Conservation (phyloP, 176 grass and related monocot species). For the Carex pumila region DNA sequence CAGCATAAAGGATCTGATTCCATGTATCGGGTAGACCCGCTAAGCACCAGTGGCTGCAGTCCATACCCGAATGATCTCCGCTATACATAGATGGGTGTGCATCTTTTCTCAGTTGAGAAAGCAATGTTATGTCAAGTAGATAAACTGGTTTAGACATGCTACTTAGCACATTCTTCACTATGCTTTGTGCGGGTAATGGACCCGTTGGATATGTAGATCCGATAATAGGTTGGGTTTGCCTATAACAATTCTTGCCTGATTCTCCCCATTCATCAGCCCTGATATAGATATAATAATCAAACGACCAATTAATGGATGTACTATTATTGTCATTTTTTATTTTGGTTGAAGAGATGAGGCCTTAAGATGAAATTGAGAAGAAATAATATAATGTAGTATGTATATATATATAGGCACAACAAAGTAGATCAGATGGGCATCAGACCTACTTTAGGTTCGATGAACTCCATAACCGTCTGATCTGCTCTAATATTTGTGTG, state of each 20-base stretch:
- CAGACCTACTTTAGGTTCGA: no score
- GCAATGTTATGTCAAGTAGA: slow-evolving; percentile 82
- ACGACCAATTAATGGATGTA: not conserved
- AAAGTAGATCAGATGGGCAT: no score
- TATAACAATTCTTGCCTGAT: slow-evolving; percentile 34
- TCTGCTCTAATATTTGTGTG: no score
- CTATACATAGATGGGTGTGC: slow-evolving; percentile 78
- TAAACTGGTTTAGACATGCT: slow-evolving; percentile 67
- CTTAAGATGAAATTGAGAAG: not conserved
- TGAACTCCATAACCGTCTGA: no score
- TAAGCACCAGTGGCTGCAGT: slow-evolving; percentile 99
- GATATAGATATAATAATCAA: not conserved
- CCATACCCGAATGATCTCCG: slow-evolving; percentile 62
- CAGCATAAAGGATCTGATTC: slow-evolving; percentile 86
- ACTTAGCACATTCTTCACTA: slow-evolving; percentile 42
- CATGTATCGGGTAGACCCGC: slow-evolving; percentile 85
- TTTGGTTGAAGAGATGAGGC: not conserved
- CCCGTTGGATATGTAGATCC: slow-evolving; percentile 58
- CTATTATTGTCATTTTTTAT: not conserved
- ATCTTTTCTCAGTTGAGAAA: slow-evolving; percentile 92
- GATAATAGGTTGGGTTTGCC: slow-evolving; percentile 45
- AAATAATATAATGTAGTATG: no score
- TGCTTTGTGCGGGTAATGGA: slow-evolving; percentile 35
- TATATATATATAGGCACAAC: no score
- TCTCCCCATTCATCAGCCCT: slow-evolving; percentile 73